These are phyloP conservation scores for Pterulicium gracile DNA, from an alignment of 1,284 basidiomycete species.

Conservation along the genomic window DNA sequence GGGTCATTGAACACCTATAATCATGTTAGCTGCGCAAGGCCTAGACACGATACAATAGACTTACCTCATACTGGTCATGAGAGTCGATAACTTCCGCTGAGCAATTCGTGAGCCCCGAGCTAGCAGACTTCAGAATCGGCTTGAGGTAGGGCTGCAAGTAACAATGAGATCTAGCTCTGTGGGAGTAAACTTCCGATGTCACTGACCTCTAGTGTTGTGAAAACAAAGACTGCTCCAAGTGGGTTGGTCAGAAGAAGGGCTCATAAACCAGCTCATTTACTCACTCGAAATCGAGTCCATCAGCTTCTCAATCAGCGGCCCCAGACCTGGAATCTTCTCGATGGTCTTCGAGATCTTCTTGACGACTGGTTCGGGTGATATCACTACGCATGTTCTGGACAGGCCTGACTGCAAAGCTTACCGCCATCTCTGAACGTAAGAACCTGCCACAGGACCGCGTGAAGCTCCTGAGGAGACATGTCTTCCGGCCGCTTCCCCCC, in stretches of 20 bases:
- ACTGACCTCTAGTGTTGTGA: conserved; percentile 63
- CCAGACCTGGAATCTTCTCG: conserved; percentile 64
- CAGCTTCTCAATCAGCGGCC: conserved; percentile 72
- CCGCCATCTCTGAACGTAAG: conserved; percentile 77
- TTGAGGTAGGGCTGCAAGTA: conserved; percentile 60
- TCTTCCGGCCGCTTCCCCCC: conserved; percentile 58
- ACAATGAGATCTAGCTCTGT: not conserved
- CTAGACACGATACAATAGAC: not conserved
- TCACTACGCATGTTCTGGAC: not conserved
- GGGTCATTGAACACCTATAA: conserved; percentile 55
- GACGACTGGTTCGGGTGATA: conserved; percentile 34
- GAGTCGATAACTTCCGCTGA: conserved; percentile 73
- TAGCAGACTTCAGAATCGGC: conserved; percentile 60
- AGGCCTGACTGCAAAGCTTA: conserved; percentile 12
- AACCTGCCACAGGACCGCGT: conserved; percentile 78
- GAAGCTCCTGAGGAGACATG: conserved; percentile 85
- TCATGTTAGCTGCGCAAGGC: not conserved
- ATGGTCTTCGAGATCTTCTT: conserved; percentile 86
- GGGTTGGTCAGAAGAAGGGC: conserved; percentile 1
- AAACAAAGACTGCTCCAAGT: conserved; percentile 53
- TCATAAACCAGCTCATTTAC: too few species aligned
- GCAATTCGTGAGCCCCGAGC: conserved; percentile 42
- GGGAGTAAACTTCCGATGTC: conserved; percentile 7
- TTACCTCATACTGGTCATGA: conserved; percentile 72
- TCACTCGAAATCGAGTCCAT: conserved; percentile 64